Conservation (phyloP, 176 grass and related monocot species). For the Carex kokanica region DNA sequence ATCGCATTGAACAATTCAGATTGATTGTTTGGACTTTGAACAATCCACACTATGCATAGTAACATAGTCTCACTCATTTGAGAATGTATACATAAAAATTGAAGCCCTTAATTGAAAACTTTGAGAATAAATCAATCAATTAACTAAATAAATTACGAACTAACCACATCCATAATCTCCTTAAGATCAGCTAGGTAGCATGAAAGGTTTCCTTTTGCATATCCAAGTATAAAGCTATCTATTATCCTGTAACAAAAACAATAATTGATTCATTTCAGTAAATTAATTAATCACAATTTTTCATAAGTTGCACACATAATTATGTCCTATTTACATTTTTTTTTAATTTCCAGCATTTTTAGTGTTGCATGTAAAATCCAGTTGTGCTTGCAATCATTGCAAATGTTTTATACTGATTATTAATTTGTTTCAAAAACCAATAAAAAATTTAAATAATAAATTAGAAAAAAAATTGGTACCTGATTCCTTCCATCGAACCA, state of each 20-base stretch:
- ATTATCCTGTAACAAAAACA: conserved; percentile 44
- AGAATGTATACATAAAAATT: not conserved
- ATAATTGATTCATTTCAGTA: not conserved
- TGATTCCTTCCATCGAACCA: conserved; percentile 76
- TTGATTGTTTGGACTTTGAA: too few relatives aligned
- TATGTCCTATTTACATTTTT: not conserved
- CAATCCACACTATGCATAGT: too few relatives aligned
- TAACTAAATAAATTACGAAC: not conserved
- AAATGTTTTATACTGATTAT: not conserved
- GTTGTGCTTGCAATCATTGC: not conserved
- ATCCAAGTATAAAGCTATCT: conserved; percentile 69
- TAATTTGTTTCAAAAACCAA: not conserved
- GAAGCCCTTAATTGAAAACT: not conserved
- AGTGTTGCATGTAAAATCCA: not conserved
- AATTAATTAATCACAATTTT: not conserved
- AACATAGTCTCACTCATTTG: not conserved
- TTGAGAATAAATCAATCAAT: not conserved
- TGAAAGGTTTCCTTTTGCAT: conserved; percentile 59
- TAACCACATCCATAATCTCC: conserved; percentile 57
- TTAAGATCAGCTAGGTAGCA: conserved; percentile 64
- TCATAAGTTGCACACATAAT: not conserved
- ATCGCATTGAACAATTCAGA: too few relatives aligned
- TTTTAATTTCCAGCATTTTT: not conserved
- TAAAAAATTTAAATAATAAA: not conserved
- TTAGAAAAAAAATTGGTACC: conserved; percentile 14